Base-by-base conservation (phyloP, 495 filamentous ascomycete genomes). In the Aspergillus hancockii region DNA sequence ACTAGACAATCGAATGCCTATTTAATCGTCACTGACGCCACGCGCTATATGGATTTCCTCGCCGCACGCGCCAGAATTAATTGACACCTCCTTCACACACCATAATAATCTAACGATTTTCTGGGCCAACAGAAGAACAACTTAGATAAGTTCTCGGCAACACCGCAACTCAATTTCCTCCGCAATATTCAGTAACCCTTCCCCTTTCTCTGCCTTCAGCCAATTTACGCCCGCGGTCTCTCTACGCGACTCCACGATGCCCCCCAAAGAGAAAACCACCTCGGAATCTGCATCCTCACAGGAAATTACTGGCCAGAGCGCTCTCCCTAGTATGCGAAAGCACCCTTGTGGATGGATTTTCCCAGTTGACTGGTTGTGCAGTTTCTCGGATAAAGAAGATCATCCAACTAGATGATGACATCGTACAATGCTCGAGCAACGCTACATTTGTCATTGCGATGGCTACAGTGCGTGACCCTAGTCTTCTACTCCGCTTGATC, bases 341-440 rank as follows among this genome's bases (percentile, higher is more conserved):
- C 19, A 25, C 49, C 16, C 38, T 19, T 12, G 9, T 10, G 34
- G 43, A 13, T 28, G 32, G 14, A 43, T 43, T 2, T 36, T 9
- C 8, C 46, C 38, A 14, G 21, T 28, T 34, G n/a, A 50, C 16
- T n/a, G 40, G 8, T 49, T 21, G 7, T 45, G 28, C 62, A 96
- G 94, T 97, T 25, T 89, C 93, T 14, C 84, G 93, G 56, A 88
- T 98, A 49, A 97, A 96, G 71, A 94, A 93, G 74, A 97, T 98
- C 65, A 90, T 99, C 52, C 81, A 84, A 16, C 80, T 91, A 18
- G 94, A 99, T 73, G 87, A 89, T 31, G 94, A 97, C 61, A 88
- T 96, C 62, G 74, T 71, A 59, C 81, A 86, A 69, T 93, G 91
- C 71, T 95, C 92, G 41, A 95, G 91, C 69, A 95, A 93, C 60